A percentile compares a stretch with the other conserved stretches of the same genome.
Conservation (phyloP, 257 asterid species). For the Eucommia ulmoides region DNA sequence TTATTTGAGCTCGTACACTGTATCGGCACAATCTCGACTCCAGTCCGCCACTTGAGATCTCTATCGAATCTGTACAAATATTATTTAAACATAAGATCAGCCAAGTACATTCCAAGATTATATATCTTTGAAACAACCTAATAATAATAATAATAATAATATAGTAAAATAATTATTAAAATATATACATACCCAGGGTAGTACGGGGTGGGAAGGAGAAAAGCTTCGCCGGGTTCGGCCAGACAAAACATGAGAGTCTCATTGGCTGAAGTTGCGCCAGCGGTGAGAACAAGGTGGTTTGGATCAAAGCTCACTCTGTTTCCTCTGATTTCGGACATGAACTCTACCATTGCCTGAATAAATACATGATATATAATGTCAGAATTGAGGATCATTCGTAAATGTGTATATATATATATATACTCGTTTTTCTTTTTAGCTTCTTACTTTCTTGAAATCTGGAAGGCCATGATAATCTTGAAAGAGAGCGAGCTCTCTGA, state of each 20-base stretch:
- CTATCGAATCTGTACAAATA: constrained; percentile 65
- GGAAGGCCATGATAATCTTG: constrained; percentile 70
- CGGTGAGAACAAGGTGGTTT: constrained; percentile 54
- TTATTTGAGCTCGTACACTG: constrained; percentile 55
- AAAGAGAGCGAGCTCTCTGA: constrained; percentile 60
- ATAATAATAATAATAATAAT: no score
- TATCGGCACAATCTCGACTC: constrained; percentile 66
- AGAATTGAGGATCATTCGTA: not conserved
- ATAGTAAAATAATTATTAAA: no score
- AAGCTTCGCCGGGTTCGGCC: constrained; percentile 62
- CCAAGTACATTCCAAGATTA: not conserved
- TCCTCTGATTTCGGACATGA: constrained; percentile 63
- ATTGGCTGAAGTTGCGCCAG: constrained; percentile 77
- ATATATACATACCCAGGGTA: constrained; percentile 49
- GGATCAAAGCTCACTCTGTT: constrained; percentile 52
- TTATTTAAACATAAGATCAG: not conserved
- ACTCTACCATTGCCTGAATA: constrained; percentile 48
- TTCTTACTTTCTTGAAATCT: constrained; percentile 10
- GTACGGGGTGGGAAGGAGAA: constrained; percentile 66
- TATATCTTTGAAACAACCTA: no score
- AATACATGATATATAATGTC: not conserved
- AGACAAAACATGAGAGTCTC: constrained; percentile 66
- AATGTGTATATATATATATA: not conserved
- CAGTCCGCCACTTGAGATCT: constrained; percentile 87
- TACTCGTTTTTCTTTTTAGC: not conserved